Conservation (phyloP, 1,284 basidiomycete species). For the Anthracocystis panici-leucophaei region DNA sequence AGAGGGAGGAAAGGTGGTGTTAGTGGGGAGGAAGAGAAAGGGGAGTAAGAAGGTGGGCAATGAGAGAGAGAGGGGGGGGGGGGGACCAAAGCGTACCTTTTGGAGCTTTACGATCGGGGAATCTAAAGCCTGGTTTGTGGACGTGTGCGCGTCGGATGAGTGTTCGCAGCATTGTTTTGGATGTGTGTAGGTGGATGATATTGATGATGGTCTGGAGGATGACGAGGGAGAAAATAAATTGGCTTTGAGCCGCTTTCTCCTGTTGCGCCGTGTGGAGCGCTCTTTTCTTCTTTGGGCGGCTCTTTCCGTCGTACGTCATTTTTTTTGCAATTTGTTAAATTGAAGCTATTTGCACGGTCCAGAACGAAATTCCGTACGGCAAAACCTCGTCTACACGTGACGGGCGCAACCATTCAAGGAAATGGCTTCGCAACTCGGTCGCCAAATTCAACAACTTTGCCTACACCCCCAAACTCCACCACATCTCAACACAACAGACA, state of each 20-base stretch:
- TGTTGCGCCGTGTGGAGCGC: constrained; percentile 28
- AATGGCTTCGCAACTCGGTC: too few relatives aligned
- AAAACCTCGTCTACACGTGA: neutral
- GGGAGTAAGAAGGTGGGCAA: neutral
- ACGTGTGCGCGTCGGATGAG: constrained; percentile 53
- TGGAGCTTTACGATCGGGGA: constrained; percentile 60
- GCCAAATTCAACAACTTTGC: neutral
- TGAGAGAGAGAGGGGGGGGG: neutral
- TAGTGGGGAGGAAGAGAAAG: neutral
- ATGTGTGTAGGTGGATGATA: neutral
- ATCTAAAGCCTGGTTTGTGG: constrained; percentile 59
- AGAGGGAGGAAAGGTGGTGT: neutral
- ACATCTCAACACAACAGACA: neutral
- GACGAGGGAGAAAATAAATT: too few relatives aligned
- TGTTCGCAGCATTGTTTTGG: constrained; percentile 59
- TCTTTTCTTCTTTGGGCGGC: neutral
- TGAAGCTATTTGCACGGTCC: too few relatives aligned
- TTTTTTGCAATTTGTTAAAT: neutral
- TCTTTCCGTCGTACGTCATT: constrained; percentile 21
- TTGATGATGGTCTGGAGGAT: neutral
- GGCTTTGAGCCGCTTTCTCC: too few relatives aligned
- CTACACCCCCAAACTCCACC: neutral
- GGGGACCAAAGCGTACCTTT: constrained; percentile 34
- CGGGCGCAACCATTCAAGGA: constrained; percentile 1
- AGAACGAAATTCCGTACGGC: constrained; percentile 6